Percentiles rank a stretch among this genome's conserved stretches.
Conservation (phyloP, 2,329 filamentous ascomycete genomes). For the Fusarium sublunatum region DNA sequence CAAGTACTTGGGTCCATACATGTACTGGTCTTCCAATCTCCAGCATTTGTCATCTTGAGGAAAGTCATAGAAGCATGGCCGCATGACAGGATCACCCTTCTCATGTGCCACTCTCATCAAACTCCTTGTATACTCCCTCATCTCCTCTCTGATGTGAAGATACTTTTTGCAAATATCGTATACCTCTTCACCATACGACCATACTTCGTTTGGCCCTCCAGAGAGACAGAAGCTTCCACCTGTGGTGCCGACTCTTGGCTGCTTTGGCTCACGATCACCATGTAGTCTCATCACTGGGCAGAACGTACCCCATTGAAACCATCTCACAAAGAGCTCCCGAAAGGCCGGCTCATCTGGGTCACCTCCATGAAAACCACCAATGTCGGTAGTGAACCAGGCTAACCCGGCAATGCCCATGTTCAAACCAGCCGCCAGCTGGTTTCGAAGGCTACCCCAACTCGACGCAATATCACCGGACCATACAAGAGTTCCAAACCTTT, state of each 20-base stretch:
- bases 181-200: constrained; percentile 71
- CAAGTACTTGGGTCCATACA: constrained; percentile 72
- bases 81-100: constrained; percentile 69
- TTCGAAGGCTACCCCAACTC: constrained; percentile 68
- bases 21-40: constrained; percentile 70
- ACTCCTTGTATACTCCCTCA: constrained; percentile 67
- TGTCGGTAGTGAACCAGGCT: constrained; percentile 78
- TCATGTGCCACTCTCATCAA: constrained; percentile 70
- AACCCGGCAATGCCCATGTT: constrained; percentile 73
- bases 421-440: constrained; percentile 71
- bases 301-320: constrained; percentile 76
- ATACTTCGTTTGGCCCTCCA: constrained; percentile 71
- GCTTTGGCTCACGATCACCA: constrained; percentile 70
- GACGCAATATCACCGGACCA: constrained; percentile 75
- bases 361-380: constrained; percentile 75
- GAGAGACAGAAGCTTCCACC: constrained; percentile 57
- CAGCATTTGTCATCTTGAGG: constrained; percentile 64
- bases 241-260: constrained; percentile 48
- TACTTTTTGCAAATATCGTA: constrained; percentile 70
- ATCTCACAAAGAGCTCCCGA: constrained; percentile 71
- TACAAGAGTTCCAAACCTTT: constrained; percentile 72
- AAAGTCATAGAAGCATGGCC: constrained; percentile 72
- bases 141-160: constrained; percentile 65
- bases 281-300: constrained; percentile 75
- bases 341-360: constrained; percentile 65